phyloP scores from a whole-genome alignment of 441 rosid genomes.

The Syzygium syzygioides region DNA sequence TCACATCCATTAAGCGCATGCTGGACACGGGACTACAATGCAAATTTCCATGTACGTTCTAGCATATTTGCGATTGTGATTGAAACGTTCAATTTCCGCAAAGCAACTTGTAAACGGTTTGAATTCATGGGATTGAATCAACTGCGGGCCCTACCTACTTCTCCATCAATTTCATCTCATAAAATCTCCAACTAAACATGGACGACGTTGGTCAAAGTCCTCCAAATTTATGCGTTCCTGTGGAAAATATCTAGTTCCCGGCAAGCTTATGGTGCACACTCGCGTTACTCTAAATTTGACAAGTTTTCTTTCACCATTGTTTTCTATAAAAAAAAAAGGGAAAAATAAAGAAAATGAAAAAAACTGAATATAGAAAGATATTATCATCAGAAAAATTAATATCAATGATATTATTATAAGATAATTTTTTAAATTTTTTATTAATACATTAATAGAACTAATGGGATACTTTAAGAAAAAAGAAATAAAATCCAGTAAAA shows the following conservation, averaged over 20 bases:
- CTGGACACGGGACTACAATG: not conserved
- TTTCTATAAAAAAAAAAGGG: no score
- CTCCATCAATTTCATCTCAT: not conserved
- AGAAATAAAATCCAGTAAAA: no score
- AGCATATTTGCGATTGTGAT: not conserved
- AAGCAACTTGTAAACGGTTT: not conserved
- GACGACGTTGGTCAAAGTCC: not conserved
- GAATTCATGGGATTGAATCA: not conserved
- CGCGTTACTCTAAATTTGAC: not conserved
- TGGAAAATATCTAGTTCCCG: not conserved
- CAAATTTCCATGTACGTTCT: not conserved
- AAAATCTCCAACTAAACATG: not conserved
- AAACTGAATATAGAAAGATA: no score
- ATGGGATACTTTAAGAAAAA: no score
- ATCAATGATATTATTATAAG: no score
- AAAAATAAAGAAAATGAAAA: no score
- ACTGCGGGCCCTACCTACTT: not conserved
- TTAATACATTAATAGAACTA: no score
- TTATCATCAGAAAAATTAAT: no score
- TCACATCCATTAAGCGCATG: not conserved
- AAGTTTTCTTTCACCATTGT: no score
- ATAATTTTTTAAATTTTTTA: no score
- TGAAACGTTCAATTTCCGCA: not conserved
- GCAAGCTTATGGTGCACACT: not conserved
- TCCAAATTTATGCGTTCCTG: not conserved